Evolutionary conservation across 31 red algal genomes (phyloP), one percentile per base, ranked within the genome.

Genomic region (Porphyra umbilicalis): DNA sequence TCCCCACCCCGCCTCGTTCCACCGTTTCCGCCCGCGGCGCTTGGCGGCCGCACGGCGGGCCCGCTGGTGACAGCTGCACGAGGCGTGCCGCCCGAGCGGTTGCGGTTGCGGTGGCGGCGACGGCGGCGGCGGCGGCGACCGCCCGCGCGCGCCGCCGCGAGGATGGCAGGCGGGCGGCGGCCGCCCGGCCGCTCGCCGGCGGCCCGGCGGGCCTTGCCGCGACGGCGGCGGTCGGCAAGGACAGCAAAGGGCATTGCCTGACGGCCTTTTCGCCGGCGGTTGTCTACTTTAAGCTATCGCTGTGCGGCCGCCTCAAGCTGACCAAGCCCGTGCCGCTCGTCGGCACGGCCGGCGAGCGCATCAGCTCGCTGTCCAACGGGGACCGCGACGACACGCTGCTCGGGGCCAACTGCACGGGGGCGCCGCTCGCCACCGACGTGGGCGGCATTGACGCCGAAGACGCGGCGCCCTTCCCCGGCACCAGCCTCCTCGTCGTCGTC

Each of bases 361-460:
- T 93, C 39, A 79, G 85, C 8, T 84, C 85, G 35, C 39, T 93
- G 6, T 77, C 90, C 34, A 93, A 93, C 75, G 32, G 80, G 31
- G 34, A 3, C 16, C 74, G 37, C 33, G 90, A 93, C 88, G 87
- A 89, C 36, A 79, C 76, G 29, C 90, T 85, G 83, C 88, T 79
- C 42, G 90, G 75, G 33, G 80, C 86, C 1, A 29, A 89, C 81
- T 93, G 90, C 78, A 81, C 10, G 8, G 88, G 39, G 40, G 46
- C 34, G 36, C 79, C 71, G 10, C 87, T 93, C 36, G 8, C 42
- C 1, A 80, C 80, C 78, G 90, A 93, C 36, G 42, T 76, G 8
- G 80, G 76, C 38, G 90, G 90, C 29, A 16, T 93, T 33, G 90
- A 93, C 37, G 79, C 90, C 5, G 90, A 93, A 85, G 90, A 89